Evolutionary conservation across 306 rosid species (phyloP).

Genomic region (Datisca glomerata): DNA sequence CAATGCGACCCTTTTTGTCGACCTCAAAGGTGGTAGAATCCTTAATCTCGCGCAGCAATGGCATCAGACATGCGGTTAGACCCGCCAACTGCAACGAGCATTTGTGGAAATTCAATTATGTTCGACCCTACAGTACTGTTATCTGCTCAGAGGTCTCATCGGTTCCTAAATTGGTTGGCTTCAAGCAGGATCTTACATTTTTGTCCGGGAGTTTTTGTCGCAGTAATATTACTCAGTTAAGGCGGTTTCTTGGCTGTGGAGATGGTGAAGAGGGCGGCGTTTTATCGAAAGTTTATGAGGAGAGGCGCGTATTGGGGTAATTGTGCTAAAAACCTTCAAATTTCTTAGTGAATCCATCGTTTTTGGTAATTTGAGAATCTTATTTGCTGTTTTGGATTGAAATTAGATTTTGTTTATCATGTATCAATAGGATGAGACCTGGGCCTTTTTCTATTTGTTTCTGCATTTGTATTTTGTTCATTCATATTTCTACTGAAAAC

Average conservation of each 20-base stretch:
- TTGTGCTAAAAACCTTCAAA: not conserved
- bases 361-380: not conserved
- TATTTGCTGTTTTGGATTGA: not conserved
- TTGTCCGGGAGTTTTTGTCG: slow-evolving; percentile 8
- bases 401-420: not conserved
- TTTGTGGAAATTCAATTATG: slow-evolving; percentile 8
- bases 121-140: slow-evolving; percentile 29
- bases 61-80: slow-evolving; percentile 25
- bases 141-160: slow-evolving; percentile 19
- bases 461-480: too few relatives aligned
- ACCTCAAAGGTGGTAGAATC: slow-evolving; percentile 43
- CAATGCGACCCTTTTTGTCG: slow-evolving; percentile 66
- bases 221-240: slow-evolving; percentile 23
- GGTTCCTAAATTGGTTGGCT: slow-evolving; percentile 17
- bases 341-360: not conserved
- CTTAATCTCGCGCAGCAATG: slow-evolving; percentile 29
- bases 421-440: too few relatives aligned
- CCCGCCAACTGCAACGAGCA: slow-evolving; percentile 12
- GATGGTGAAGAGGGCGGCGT: slow-evolving; percentile 71
- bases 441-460: too few relatives aligned
- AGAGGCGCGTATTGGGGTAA: slow-evolving; percentile 80
- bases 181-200: slow-evolving; percentile 6
- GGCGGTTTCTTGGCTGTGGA: slow-evolving; percentile 76
- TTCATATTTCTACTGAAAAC: too few relatives aligned
- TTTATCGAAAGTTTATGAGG: slow-evolving; percentile 72